phyloP scores from a whole-genome alignment of 345 rosid species.

The Pugionium dolabratum region DNA sequence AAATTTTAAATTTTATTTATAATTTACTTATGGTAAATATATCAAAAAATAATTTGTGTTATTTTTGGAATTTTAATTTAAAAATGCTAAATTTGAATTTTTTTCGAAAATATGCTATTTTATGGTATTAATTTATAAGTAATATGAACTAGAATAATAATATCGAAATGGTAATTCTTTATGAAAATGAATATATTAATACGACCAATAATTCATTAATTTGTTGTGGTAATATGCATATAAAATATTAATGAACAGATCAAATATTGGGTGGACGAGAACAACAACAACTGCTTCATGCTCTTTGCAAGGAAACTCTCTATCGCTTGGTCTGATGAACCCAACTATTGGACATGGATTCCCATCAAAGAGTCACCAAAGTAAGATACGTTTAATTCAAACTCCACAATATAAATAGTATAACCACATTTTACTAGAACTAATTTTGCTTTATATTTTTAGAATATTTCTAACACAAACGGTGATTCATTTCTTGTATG shows the following conservation, averaged over 20 bases:
- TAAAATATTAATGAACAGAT: slow-evolving; percentile 29
- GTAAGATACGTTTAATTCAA: slow-evolving; percentile 29
- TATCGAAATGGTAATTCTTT: background rate
- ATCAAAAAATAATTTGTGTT: too few species aligned
- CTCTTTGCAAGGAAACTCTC: slow-evolving; percentile 55
- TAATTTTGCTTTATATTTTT: too few species aligned
- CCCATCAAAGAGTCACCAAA: slow-evolving; percentile 42
- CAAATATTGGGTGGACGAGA: slow-evolving; percentile 59
- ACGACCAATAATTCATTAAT: background rate
- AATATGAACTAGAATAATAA: background rate
- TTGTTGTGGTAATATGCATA: slow-evolving; percentile 15
- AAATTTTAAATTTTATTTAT: too few species aligned
- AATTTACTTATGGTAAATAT: too few species aligned
- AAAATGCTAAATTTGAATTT: too few species aligned
- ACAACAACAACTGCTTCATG: slow-evolving; percentile 58
- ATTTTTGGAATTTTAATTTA: too few species aligned
- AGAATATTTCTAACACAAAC: too few species aligned
- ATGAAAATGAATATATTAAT: background rate
- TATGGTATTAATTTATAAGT: too few species aligned
- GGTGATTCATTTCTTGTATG: background rate
- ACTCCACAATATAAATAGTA: background rate
- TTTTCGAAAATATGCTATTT: too few species aligned
- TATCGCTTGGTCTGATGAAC: slow-evolving; percentile 63
- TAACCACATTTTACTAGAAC: background rate
- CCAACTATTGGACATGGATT: slow-evolving; percentile 59